Evolutionary conservation across 2,329 filamentous ascomycete genomes (phyloP).

Genomic region (Pyricularia grisea): DNA sequence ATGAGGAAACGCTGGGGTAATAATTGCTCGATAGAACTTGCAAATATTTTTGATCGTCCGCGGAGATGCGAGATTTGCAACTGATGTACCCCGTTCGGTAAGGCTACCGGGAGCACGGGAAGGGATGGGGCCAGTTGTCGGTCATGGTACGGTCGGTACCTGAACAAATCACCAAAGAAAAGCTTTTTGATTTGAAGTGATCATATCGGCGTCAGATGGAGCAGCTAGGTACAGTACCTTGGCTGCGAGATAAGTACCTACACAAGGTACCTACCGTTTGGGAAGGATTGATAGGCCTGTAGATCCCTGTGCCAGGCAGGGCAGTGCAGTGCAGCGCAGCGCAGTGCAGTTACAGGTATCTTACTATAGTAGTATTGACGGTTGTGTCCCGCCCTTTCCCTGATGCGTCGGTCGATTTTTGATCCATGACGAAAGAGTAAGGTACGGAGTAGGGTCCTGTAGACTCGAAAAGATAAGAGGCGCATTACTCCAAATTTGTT

Average conservation of each 20-base stretch:
- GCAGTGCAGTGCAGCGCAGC: no score
- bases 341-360: no score
- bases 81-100: background rate
- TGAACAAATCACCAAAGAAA: background rate
- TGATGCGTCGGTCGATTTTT: background rate
- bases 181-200: background rate
- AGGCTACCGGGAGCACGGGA: background rate
- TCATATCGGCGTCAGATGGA: background rate
- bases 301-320: background rate
- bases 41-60: background rate
- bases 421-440: background rate
- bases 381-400: background rate
- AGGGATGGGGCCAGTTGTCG: background rate
- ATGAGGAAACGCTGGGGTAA: background rate
- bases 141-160: background rate
- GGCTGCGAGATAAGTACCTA: no score
- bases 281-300: background rate
- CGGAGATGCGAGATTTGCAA: conserved; percentile 3
- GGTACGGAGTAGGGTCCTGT: no score
- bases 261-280: background rate
- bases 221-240: background rate
- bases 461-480: background rate
- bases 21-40: conserved; percentile 1
- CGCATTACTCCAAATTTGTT: background rate
- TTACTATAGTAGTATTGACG: background rate